phyloP scores from a whole-genome alignment of 306 rosid genomes.

The Vachellia collinsii region DNA sequence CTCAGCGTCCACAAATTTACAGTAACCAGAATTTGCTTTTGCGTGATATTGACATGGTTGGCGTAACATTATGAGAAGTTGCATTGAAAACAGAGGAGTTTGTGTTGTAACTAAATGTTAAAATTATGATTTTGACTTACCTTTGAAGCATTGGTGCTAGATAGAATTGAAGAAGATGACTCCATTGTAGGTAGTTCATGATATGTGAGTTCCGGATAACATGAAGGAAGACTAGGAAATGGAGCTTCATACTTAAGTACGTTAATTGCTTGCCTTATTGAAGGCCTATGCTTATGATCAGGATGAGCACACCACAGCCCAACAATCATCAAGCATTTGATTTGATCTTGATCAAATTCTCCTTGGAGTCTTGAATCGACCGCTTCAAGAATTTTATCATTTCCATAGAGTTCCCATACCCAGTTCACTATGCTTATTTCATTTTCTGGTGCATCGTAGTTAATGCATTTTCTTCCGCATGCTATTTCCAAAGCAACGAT shows the following conservation, averaged over 20 bases:
- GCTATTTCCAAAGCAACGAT: conserved; percentile 45
- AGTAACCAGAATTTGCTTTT: not conserved
- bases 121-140: not conserved
- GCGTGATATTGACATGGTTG: conserved; percentile 5
- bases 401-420: conserved; percentile 3
- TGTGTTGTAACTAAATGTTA: conserved; percentile 18
- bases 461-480: conserved; percentile 38
- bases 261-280: not conserved
- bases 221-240: not conserved
- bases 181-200: not conserved
- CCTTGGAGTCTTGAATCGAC: not conserved
- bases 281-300: not conserved
- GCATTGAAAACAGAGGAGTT: conserved; percentile 21
- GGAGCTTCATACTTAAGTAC: conserved; percentile 11
- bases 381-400: conserved; percentile 2
- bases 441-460: not conserved
- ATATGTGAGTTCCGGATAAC: not conserved
- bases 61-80: conserved; percentile 36
- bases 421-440: conserved; percentile 5
- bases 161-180: not conserved
- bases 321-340: not conserved
- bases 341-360: not conserved
- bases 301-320: conserved; percentile 11
- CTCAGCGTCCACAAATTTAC: not conserved
- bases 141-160: not conserved